These are phyloP conservation scores for Botryobasidium botryosum DNA, from an alignment of 768 basidiomycete species.

Conservation along the genomic window DNA sequence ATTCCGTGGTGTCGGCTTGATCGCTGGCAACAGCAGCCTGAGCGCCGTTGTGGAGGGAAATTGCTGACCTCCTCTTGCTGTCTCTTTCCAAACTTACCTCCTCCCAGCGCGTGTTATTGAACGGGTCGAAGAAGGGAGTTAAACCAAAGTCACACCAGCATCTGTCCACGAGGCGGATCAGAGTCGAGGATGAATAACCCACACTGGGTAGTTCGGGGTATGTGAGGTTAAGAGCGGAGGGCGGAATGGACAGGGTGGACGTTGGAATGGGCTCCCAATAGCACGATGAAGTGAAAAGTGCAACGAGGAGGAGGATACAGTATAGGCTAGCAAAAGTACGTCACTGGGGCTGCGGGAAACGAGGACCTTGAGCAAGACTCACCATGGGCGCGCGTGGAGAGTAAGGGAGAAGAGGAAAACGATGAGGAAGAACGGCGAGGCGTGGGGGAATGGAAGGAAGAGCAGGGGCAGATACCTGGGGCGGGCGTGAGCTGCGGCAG, in stretches of 20 bases:
- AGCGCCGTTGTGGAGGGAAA: background rate
- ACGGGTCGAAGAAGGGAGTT: slow-evolving; percentile 52
- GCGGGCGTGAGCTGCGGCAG: background rate
- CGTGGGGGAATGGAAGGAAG: slow-evolving; percentile 37
- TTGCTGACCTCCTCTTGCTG: background rate
- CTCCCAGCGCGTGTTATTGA: slow-evolving; percentile 65
- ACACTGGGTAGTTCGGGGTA: no score
- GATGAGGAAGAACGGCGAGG: slow-evolving; percentile 62
- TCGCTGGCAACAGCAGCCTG: background rate
- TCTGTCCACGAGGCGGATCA: slow-evolving; percentile 53
- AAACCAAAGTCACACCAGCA: slow-evolving; percentile 62
- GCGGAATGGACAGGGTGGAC: slow-evolving; percentile 34
- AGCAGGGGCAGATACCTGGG: slow-evolving; percentile 12
- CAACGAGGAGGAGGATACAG: slow-evolving; percentile 64
- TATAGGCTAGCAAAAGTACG: slow-evolving; percentile 41
- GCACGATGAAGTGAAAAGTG: slow-evolving; percentile 75
- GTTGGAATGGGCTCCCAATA: slow-evolving; percentile 71
- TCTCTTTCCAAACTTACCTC: slow-evolving; percentile 29
- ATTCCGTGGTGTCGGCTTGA: background rate
- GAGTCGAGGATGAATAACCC: slow-evolving; percentile 23
- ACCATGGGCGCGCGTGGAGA: slow-evolving; percentile 77
- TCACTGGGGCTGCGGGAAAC: background rate
- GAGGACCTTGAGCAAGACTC: slow-evolving; percentile 15
- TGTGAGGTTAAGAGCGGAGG: no score
- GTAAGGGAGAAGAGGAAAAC: slow-evolving; percentile 62